phyloP scores from a whole-genome alignment of 1,284 basidiomycete genomes.

The Exobasidium cylindrosporum region DNA sequence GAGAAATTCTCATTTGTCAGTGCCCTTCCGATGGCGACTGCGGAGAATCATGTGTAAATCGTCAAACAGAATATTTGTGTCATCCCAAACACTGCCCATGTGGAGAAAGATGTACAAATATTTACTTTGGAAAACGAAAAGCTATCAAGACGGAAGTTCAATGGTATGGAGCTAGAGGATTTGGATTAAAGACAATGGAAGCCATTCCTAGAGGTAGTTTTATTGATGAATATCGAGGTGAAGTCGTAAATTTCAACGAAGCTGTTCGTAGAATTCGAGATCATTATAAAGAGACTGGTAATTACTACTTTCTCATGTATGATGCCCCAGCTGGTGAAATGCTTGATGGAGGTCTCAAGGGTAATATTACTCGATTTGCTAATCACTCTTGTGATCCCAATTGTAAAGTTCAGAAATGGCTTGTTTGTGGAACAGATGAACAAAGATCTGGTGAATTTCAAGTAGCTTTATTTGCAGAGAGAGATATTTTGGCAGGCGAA shows the following conservation, averaged over 20 bases:
- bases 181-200: constrained; percentile 40
- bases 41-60: constrained; percentile 44
- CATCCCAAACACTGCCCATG: constrained; percentile 44
- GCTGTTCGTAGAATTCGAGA: constrained; percentile 35
- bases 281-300: constrained; percentile 39
- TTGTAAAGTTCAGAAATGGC: constrained; percentile 48
- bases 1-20: constrained; percentile 39
- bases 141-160: constrained; percentile 28
- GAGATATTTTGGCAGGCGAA: constrained; percentile 47
- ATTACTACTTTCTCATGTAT: constrained; percentile 49
- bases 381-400: constrained; percentile 52
- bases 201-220: constrained; percentile 34
- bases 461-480: constrained; percentile 44
- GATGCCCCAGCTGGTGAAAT: constrained; percentile 47
- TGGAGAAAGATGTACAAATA: constrained; percentile 43
- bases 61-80: constrained; percentile 43
- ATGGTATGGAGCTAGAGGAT: constrained; percentile 37
- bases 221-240: constrained; percentile 50
- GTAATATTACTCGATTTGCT: constrained; percentile 49
- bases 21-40: constrained; percentile 36
- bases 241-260: constrained; percentile 43
- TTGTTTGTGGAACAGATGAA: constrained; percentile 46
- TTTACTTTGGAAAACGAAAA: constrained; percentile 39
- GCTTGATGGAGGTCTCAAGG: constrained; percentile 45
- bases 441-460: constrained; percentile 43